These are phyloP conservation scores for Chaetomiaceae sp. DNA, from an alignment of 2,329 filamentous ascomycete genomes.

Conservation along the genomic window DNA sequence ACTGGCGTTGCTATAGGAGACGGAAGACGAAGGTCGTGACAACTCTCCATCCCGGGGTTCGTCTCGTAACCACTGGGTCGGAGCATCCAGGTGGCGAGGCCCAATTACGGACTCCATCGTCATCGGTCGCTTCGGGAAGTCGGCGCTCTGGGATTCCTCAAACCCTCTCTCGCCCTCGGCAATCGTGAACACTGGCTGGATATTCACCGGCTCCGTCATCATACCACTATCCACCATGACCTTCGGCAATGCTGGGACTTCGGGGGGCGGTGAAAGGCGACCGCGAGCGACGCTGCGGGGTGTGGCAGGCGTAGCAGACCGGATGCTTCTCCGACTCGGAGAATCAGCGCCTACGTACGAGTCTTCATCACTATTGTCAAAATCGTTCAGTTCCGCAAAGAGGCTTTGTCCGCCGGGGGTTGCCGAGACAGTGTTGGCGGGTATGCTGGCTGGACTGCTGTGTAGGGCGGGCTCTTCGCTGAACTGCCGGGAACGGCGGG, in stretches of 20 bases:
- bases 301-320: slow-evolving; percentile 47
- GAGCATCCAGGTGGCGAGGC: slow-evolving; percentile 25
- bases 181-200: slow-evolving; percentile 26
- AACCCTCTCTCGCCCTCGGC: background rate
- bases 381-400: slow-evolving; percentile 82
- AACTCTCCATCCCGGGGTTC: slow-evolving; percentile 25
- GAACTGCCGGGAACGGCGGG: slow-evolving; percentile 55
- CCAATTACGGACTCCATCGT: slow-evolving; percentile 42
- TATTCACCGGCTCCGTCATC: slow-evolving; percentile 56
- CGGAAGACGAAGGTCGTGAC: slow-evolving; percentile 43
- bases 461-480: slow-evolving; percentile 56
- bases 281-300: slow-evolving; percentile 45
- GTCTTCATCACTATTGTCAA: slow-evolving; percentile 72
- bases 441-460: slow-evolving; percentile 57
- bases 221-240: slow-evolving; percentile 57
- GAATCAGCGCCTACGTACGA: slow-evolving; percentile 52
- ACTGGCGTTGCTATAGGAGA: slow-evolving; percentile 51
- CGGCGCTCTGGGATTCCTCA: slow-evolving; percentile 4
- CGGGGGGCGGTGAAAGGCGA: slow-evolving; percentile 43
- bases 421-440: slow-evolving; percentile 44
- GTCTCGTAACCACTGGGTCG: slow-evolving; percentile 27
- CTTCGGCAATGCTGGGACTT: slow-evolving; percentile 48
- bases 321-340: slow-evolving; percentile 47
- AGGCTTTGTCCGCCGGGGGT: slow-evolving; percentile 65
- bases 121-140: slow-evolving; percentile 33